Conservation (phyloP, 2,329 filamentous ascomycete genomes). For the Sporothrix phasma region DNA sequence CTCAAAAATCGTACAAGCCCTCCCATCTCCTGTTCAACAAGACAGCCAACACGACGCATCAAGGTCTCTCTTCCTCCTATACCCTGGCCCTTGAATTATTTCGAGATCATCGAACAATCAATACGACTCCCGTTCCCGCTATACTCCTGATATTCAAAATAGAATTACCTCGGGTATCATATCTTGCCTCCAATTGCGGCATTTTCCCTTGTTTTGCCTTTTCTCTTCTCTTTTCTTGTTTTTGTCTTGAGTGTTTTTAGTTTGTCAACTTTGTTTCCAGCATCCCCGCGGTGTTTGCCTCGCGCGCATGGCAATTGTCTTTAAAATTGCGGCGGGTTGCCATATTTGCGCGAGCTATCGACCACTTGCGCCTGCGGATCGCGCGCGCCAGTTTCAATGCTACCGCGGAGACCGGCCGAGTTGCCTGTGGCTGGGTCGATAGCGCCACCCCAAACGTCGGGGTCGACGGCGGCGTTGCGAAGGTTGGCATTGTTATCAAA, state of each 20-base stretch:
- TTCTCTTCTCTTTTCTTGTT: not conserved
- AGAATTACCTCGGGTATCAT: not conserved
- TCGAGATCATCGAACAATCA: no score
- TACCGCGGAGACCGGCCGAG: not conserved
- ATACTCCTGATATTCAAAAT: not conserved
- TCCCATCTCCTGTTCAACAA: no score
- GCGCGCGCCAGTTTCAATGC: not conserved
- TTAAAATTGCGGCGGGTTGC: slow-evolving; percentile 9
- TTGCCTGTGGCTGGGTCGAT: not conserved
- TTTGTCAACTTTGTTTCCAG: not conserved
- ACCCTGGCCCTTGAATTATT: no score
- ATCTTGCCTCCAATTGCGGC: not conserved
- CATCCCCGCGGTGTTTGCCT: not conserved
- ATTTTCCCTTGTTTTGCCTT: not conserved
- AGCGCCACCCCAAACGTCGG: not conserved
- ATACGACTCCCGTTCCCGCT: no score
- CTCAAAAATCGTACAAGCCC: no score
- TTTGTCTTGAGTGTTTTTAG: no score
- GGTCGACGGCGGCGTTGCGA: not conserved
- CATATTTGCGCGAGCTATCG: not conserved
- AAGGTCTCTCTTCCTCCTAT: no score
- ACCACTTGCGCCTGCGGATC: not conserved
- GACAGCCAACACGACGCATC: no score
- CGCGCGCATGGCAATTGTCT: not conserved
- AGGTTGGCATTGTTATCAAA: not conserved